A percentile compares a stretch with the other conserved stretches of the same genome.
These are phyloP conservation scores for Suillus lakei DNA, from an alignment of 768 basidiomycete genomes.

Conservation along the genomic window DNA sequence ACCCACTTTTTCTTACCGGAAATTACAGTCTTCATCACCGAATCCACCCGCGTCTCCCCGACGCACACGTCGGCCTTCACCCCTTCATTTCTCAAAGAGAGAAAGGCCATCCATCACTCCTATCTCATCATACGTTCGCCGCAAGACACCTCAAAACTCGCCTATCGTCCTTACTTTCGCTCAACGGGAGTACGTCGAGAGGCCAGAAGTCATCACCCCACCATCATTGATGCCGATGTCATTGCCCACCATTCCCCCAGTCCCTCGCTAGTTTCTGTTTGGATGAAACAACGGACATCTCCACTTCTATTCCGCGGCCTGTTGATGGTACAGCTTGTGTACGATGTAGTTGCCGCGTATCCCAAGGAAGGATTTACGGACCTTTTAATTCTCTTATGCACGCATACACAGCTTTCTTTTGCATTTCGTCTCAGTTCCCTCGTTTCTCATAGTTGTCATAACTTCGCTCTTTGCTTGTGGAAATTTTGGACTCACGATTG, in stretches of 20 bases:
- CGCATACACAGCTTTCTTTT: conserved; percentile 2
- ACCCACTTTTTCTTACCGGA: conserved; percentile 30
- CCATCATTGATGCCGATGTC: conserved; percentile 48
- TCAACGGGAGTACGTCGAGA: conserved; percentile 34
- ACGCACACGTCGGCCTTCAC: conserved; percentile 43
- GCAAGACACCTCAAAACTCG: conserved; percentile 76
- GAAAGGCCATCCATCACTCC: conserved; percentile 71
- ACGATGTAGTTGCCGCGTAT: conserved; percentile 10
- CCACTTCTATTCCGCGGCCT: background rate
- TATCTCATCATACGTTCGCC: conserved; percentile 80
- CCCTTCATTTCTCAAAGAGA: conserved; percentile 53
- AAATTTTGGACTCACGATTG: conserved; percentile 23
- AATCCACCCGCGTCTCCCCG: conserved; percentile 46
- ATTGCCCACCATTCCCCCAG: conserved; percentile 65
- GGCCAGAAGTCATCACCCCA: conserved; percentile 32
- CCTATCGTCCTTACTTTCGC: conserved; percentile 71
- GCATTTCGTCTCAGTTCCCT: conserved; percentile 10
- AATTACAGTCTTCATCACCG: conserved; percentile 39
- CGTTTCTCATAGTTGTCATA: conserved; percentile 13
- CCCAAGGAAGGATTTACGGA: conserved; percentile 12
- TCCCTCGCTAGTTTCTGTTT: conserved; percentile 17
- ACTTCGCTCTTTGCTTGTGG: conserved; percentile 19
- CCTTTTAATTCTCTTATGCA: conserved; percentile 12
- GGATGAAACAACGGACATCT: background rate
- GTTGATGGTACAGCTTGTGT: conserved; percentile 9